A percentile compares a stretch with the other conserved stretches of the same genome.
phyloP scores from a whole-genome alignment of 257 asterid species.

The Echium plantagineum region DNA sequence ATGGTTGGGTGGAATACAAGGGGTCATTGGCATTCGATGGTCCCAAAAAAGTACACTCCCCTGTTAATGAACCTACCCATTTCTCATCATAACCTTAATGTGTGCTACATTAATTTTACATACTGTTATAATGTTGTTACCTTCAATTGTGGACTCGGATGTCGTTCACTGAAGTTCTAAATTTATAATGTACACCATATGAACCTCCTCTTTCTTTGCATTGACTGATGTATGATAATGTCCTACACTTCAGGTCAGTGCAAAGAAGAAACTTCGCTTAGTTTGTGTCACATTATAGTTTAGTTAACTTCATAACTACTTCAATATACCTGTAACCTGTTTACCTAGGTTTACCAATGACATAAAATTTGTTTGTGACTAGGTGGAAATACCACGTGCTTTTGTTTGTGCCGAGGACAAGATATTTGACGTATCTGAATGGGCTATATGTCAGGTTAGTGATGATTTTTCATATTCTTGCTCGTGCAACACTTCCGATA shows the following conservation, averaged over 20 bases:
- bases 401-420: conserved; percentile 96
- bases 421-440: conserved; percentile 94
- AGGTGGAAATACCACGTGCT: conserved; percentile 96
- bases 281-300: too few species aligned
- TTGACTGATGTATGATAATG: too few species aligned
- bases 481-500: neutral
- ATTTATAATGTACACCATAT: too few species aligned
- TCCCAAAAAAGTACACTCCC: conserved; percentile 48
- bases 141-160: neutral
- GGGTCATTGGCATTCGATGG: conserved; percentile 77
- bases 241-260: too few species aligned
- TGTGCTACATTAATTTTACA: neutral
- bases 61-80: neutral
- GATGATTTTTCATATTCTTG: neutral
- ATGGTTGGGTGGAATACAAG: conserved; percentile 97
- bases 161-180: neutral
- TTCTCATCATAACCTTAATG: too few species aligned
- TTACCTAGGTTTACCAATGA: neutral
- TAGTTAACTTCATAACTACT: too few species aligned
- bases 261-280: too few species aligned
- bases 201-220: too few species aligned
- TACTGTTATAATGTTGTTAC: neutral
- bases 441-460: conserved; percentile 99
- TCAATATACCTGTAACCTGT: neutral
- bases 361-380: conserved; percentile 7